Evolutionary conservation across 306 rosid species (phyloP).

Genomic region (Cicer pinnatifidum): DNA sequence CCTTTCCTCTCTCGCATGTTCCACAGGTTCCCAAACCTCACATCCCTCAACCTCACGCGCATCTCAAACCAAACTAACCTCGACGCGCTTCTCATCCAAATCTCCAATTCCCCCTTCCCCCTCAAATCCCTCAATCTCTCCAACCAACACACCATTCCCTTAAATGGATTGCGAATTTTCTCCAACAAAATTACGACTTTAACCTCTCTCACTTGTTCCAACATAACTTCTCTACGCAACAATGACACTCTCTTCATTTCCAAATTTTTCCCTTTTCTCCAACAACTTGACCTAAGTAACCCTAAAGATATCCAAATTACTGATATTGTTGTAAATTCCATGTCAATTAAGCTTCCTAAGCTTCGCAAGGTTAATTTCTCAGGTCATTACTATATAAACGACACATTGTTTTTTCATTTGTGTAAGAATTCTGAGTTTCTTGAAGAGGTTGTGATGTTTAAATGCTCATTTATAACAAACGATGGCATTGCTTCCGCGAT

Average conservation of each 20-base stretch:
- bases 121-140: constrained; percentile 57
- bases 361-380: constrained; percentile 64
- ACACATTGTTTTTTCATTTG: constrained; percentile 46
- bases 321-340: too few species aligned
- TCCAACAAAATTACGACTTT: constrained; percentile 41
- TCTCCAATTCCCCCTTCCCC: constrained; percentile 43
- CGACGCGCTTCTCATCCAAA: constrained; percentile 46
- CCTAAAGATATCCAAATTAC: too few species aligned
- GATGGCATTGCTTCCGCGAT: constrained; percentile 54
- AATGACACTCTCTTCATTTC: constrained; percentile 46
- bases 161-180: constrained; percentile 45
- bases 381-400: constrained; percentile 53
- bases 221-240: constrained; percentile 27
- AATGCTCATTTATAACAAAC: constrained; percentile 47
- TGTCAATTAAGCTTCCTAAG: constrained; percentile 39
- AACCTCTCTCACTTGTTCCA: constrained; percentile 49
- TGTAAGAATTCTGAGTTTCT: constrained; percentile 51
- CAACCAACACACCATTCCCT: constrained; percentile 41
- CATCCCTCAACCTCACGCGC: constrained; percentile 42
- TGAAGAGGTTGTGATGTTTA: constrained; percentile 44
- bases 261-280: constrained; percentile 53
- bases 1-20: constrained; percentile 40
- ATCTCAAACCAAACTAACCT: constrained; percentile 43
- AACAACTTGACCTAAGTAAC: constrained; percentile 53
- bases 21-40: constrained; percentile 52